These are phyloP conservation scores for Balakata baccata DNA, from an alignment of 345 rosid genomes.

Conservation along the genomic window DNA sequence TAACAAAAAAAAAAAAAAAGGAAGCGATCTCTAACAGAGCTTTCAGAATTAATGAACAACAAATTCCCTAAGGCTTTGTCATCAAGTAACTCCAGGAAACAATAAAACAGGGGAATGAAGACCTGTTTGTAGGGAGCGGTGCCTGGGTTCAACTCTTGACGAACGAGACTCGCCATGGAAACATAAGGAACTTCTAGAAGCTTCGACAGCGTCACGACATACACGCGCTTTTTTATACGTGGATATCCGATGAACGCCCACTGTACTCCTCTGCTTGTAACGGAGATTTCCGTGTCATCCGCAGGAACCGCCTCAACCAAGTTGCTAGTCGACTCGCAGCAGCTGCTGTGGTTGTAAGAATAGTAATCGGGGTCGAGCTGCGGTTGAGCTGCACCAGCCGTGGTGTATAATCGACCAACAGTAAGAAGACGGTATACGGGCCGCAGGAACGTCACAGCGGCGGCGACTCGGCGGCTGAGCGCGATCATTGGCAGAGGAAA, in stretches of 20 bases:
- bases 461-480: slow-evolving; percentile 4
- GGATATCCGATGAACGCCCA: slow-evolving; percentile 40
- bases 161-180: slow-evolving; percentile 38
- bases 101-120: background rate
- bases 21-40: background rate
- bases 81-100: background rate
- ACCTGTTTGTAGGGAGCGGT: slow-evolving; percentile 34
- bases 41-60: too few relatives aligned
- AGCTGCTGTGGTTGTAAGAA: background rate
- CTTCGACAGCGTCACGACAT: slow-evolving; percentile 31
- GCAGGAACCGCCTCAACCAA: slow-evolving; percentile 9
- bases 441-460: slow-evolving; percentile 7
- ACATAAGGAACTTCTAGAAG: slow-evolving; percentile 34
- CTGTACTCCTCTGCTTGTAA: slow-evolving; percentile 32
- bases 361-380: slow-evolving; percentile 27
- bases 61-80: background rate
- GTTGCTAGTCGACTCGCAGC: slow-evolving; percentile 2
- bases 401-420: slow-evolving; percentile 9
- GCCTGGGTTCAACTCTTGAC: slow-evolving; percentile 38
- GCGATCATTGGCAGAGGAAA: slow-evolving; percentile 18
- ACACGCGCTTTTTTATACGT: slow-evolving; percentile 33
- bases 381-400: slow-evolving; percentile 24
- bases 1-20: background rate
- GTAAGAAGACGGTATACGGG: slow-evolving; percentile 6
- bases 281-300: slow-evolving; percentile 22